Base-by-base conservation (phyloP, 2,329 filamentous ascomycete species). In the Penicillium capsulatum region DNA sequence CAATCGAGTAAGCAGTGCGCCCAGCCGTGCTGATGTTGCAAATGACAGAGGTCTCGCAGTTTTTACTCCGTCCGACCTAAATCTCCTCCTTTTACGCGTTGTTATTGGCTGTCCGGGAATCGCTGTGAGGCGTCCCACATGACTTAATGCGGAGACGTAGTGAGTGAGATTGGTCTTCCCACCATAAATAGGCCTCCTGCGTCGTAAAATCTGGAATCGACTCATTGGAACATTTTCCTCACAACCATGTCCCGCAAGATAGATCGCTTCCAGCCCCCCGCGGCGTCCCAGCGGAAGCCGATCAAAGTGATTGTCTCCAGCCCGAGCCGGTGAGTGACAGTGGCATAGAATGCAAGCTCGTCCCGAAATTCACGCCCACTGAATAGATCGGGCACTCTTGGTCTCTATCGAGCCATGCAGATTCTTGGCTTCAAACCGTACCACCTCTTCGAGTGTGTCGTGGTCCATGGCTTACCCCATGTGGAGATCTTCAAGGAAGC, bases 351-450 rank as follows among this genome's bases (percentile, higher is more conserved):
- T 3, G 20, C 22, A 13, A 10, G 17, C 15, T 30, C 13, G 16
- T 11, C 17, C 7, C 13, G 7, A n/a, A 27, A 32, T 17, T 26
- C n/a, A 20, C 10, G 5, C n/a, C 22, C 4, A 11, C 10, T 16
- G 4, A n/a, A 17, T 34, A 57, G 54, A 15, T 52, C 54, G 2
- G 54, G 54, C 1, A 57, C 53, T 0, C 34, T 57, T 6, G 51
- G 54, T 3, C 47, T 57, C 1, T 53, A 55, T 11, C 13, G 14
- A 11, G 54, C 53, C 1, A 38, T 56, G 40, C 16, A 52, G 8
- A 56, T 52, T 2, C 36, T 57, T 4, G 54, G 54, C 2, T 57
- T 48, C 42, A 53, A 38, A 2, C 30, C 54, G 2, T 57, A 57
- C 14, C 54, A 57, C 26, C 37, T 54, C 26, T 44, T 42, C 9